Base-by-base conservation (phyloP, 495 filamentous ascomycete species). In the Annulohypoxylon maeteangense region DNA sequence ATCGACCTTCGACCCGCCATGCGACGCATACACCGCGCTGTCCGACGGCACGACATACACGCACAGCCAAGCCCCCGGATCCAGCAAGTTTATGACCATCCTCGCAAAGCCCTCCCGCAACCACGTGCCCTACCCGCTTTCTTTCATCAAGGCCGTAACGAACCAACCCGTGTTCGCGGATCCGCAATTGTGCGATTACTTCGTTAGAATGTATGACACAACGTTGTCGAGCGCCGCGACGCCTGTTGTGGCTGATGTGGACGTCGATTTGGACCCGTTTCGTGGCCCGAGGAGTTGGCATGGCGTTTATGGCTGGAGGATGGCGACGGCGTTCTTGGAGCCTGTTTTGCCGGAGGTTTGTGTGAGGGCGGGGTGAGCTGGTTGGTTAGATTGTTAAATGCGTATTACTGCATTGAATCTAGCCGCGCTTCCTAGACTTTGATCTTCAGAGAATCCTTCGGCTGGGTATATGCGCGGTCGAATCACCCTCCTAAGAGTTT, bases 111-210 rank as follows among this genome's bases (percentile, higher is more conserved):
- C 42, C 2, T 34, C 65, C 6, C 1, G 23, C 6, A 47, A n/a
- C 5, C 3, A 60, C 12, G 72, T 67, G 27, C 76, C 81, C 10
- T 83, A 78, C 59, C 72, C 78, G 0, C 55, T 83, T 38, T 71
- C 73, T 2, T 75, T 82, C 20, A 76, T 83, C 58, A 72, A 66
- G 38, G 81, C 80, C 59, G 74, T 82, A 23, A 83, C 81, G 7
- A 83, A 81, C 74, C 81, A 83, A 59, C 80, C 80, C 12, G 80
- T 74, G 12, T 83, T 82, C 63, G 78, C 79, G 31, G 78, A 79
- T 57, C 71, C 76, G 0, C 62, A 61, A 1, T 48, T 72, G 0
- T 83, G 81, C 70, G 80, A 82, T 64, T 75, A 80, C 53, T 81
- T 80, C 74, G 72, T 74, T 48, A 76, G 81, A 0, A 56, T 82